These are phyloP conservation scores for Penicillium macrosclerotiorum DNA, from an alignment of 495 filamentous ascomycete genomes.

Conservation along the genomic window DNA sequence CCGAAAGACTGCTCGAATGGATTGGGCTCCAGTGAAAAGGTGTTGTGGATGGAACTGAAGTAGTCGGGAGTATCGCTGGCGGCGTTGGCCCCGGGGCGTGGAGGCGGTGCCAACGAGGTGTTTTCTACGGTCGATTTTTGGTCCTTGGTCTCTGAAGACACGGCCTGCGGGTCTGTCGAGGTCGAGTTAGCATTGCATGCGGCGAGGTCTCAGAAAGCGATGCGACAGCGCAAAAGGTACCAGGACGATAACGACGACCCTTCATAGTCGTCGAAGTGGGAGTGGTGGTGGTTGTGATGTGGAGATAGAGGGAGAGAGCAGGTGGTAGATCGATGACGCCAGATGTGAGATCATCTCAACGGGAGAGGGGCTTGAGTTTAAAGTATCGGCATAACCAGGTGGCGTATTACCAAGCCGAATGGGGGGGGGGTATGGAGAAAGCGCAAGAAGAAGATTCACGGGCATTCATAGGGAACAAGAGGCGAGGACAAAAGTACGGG, in stretches of 20 bases:
- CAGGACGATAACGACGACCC: conserved; percentile 21
- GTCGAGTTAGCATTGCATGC: conserved; percentile 28
- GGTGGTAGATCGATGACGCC: conserved; percentile 39
- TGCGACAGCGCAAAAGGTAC: conserved; percentile 30
- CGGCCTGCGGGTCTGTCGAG: conserved; percentile 42
- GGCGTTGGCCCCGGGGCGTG: conserved; percentile 62
- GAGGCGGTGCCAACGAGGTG: conserved; percentile 70
- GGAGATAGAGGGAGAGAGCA: conserved; percentile 20
- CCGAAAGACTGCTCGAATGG: conserved; percentile 94
- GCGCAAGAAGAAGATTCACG: no score
- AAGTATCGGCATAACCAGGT: conserved; percentile 28
- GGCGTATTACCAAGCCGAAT: conserved; percentile 39
- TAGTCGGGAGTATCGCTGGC: conserved; percentile 69
- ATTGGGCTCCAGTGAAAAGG: conserved; percentile 82
- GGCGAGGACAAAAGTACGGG: no score
- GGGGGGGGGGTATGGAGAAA: conserved; percentile 14
- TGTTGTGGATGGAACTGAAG: conserved; percentile 64
- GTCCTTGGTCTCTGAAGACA: conserved; percentile 44
- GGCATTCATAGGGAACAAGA: no score
- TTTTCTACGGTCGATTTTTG: conserved; percentile 40
- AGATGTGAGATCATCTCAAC: conserved; percentile 49
- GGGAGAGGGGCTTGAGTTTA: conserved; percentile 29
- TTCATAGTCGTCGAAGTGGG: conserved; percentile 20
- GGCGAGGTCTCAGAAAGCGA: conserved; percentile 10
- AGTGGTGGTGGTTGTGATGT: conserved; percentile 5